Evolutionary conservation across 1,139 yeast species (phyloP), one percentile per base, ranked within the genome.

Genomic region (Geotrichum klebahnii): DNA sequence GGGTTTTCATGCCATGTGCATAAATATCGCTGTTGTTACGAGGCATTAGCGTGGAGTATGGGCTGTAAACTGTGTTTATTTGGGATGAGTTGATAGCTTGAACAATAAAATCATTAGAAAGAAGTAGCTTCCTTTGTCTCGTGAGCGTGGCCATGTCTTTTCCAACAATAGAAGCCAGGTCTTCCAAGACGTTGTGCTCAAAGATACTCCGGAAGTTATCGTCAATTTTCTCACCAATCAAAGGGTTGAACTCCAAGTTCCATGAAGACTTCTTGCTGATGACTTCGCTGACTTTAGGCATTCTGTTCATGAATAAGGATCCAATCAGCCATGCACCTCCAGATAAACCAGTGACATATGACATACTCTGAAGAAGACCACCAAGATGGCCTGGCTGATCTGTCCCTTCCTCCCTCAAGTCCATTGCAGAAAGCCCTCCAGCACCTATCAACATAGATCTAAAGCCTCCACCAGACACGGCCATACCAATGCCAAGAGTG

Each of bases 271-370:
- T 71, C 50, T 75, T 70, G 14, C 72, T 68, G 49, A 71, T 67
- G 47, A 73, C 77, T 1, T 74, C 77, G 58, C 80, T 78, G n/a
- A 88, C 81, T 1, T 85, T 74, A 8, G 95, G 81, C 79, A 83
- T 88, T 65, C 87, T 85, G 67, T 89, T 88, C 68, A 81, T 74
- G n/a, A 81, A 85, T 45, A 88, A 66, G 9, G 95, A 77, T 2
- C 94, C 90, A 10, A 87, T 80, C 48, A 88, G 73, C 96, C 96
- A 88, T 54, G 81, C 80, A 48, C 96, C 95, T 37, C 95, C 95
- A 0, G 90, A 82, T 38, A 84, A 73, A 35, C 95, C 96, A 0
- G 84, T 75, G 42, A 88, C 62, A 64, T 87, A 88, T 1, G 94
- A 80, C 0, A 92, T 65, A 1, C 84, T 71, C 60, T 89, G 88